Percentiles rank a stretch among this genome's conserved stretches.
phyloP scores from a whole-genome alignment of 2,329 filamentous ascomycete genomes.

The Talaromyces sp. region DNA sequence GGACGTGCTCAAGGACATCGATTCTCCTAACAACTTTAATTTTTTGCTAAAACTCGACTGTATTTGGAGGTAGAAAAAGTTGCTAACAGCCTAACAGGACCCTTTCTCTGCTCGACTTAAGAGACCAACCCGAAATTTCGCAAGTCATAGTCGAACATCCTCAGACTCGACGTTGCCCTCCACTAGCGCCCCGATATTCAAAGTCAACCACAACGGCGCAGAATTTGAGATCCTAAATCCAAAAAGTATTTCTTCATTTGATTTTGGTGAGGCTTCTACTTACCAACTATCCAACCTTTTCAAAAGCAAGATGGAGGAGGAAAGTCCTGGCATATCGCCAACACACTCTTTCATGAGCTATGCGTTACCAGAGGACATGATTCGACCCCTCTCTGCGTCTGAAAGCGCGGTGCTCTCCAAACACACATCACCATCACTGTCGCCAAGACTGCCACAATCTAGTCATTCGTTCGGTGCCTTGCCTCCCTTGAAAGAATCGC shows the following conservation, averaged over 20 bases:
- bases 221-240: slow-evolving; percentile 39
- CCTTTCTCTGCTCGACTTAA: slow-evolving; percentile 16
- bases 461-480: slow-evolving; percentile 11
- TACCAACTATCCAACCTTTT: not conserved
- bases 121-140: not conserved
- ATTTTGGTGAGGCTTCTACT: slow-evolving; percentile 16
- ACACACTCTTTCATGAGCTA: not conserved
- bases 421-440: not conserved
- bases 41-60: not conserved
- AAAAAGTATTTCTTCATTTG: slow-evolving; percentile 11
- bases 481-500: slow-evolving; percentile 5
- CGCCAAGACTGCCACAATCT: not conserved
- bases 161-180: slow-evolving; percentile 30
- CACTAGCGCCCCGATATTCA: slow-evolving; percentile 25
- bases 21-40: not conserved
- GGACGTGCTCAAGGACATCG: too few relatives aligned
- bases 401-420: slow-evolving; percentile 15
- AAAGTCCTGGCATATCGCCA: not conserved
- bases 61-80: not conserved
- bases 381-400: slow-evolving; percentile 16
- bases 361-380: slow-evolving; percentile 8
- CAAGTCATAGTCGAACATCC: slow-evolving; percentile 18
- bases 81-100: slow-evolving; percentile 3
- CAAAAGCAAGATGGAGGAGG: slow-evolving; percentile 7
- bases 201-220: slow-evolving; percentile 34